phyloP scores from a whole-genome alignment of 305 asterid genomes.

The Fraxinus xanthoxyloides region DNA sequence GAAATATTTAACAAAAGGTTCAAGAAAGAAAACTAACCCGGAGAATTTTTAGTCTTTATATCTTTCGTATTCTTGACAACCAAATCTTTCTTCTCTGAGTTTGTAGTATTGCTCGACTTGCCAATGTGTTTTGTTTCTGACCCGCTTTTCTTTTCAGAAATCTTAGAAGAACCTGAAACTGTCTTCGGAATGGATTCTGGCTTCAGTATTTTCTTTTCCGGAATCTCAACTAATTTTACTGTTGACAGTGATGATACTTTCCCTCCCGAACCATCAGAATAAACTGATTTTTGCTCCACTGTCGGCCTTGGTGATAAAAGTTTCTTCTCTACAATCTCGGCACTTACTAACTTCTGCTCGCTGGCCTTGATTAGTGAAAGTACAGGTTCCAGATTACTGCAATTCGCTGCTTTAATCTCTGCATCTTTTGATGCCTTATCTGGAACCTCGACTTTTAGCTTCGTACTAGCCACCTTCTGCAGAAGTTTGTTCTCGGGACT shows the following conservation, averaged over 20 bases:
- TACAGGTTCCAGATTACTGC: neutral
- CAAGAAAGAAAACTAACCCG: neutral
- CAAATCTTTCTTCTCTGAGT: neutral
- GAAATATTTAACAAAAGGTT: neutral
- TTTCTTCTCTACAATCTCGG: neutral
- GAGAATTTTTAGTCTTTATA: neutral
- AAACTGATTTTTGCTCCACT: neutral
- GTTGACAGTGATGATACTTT: neutral
- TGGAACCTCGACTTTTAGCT: neutral
- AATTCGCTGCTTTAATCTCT: neutral
- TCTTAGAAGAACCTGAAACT: neutral
- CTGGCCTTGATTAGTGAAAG: neutral
- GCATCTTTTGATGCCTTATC: neutral
- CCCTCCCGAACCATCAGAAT: neutral
- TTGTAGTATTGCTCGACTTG: neutral
- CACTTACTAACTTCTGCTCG: neutral
- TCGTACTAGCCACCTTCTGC: neutral
- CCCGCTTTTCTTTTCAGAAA: neutral
- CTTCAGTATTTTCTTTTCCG: neutral
- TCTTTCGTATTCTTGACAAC: neutral
- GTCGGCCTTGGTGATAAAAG: neutral
- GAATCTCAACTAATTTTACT: neutral
- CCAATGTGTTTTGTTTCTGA: neutral
- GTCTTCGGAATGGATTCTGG: neutral
- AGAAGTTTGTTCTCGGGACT: neutral